Evolutionary conservation across 305 asterid genomes (phyloP).

Genomic region (Fraxinus xanthoxyloides): DNA sequence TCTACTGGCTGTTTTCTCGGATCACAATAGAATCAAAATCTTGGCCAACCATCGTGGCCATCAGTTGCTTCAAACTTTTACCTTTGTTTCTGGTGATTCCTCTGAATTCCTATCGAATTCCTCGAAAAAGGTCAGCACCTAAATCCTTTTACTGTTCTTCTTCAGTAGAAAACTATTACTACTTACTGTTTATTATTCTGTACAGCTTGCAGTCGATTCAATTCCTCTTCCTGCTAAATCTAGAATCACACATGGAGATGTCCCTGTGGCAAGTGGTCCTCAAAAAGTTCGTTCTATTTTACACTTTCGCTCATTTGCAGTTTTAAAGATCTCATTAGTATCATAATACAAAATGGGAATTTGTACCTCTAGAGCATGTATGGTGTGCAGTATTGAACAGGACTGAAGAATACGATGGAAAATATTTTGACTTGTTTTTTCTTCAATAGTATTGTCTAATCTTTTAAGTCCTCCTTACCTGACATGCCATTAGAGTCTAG

Average conservation of each 20-base stretch:
- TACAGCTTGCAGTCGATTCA: slow-evolving; percentile 43
- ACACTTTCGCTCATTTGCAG: not conserved
- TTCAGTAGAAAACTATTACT: slow-evolving; percentile 1
- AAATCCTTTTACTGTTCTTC: slow-evolving; percentile 9
- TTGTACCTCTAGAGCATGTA: not conserved
- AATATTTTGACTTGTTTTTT: not conserved
- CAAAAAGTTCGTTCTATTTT: not conserved
- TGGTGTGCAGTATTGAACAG: not conserved
- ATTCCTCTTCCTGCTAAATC: slow-evolving; percentile 16
- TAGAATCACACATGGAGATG: slow-evolving; percentile 9
- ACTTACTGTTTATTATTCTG: not conserved
- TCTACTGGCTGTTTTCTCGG: slow-evolving; percentile 58
- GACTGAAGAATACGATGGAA: not conserved
- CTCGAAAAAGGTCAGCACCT: slow-evolving; percentile 33
- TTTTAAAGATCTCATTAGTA: not conserved
- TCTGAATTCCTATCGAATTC: slow-evolving; percentile 33
- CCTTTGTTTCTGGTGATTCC: slow-evolving; percentile 23
- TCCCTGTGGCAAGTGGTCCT: slow-evolving; percentile 23
- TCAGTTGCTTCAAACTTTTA: slow-evolving; percentile 40
- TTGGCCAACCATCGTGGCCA: slow-evolving; percentile 51
- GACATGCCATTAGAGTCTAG: not conserved
- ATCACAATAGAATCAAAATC: slow-evolving; percentile 50
- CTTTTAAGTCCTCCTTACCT: not conserved
- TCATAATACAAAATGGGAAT: not conserved
- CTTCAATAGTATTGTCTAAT: not conserved